Evolutionary conservation across 306 rosid species (phyloP), one percentile per base, ranked within the genome.

Genomic region (Comarum palustre): DNA sequence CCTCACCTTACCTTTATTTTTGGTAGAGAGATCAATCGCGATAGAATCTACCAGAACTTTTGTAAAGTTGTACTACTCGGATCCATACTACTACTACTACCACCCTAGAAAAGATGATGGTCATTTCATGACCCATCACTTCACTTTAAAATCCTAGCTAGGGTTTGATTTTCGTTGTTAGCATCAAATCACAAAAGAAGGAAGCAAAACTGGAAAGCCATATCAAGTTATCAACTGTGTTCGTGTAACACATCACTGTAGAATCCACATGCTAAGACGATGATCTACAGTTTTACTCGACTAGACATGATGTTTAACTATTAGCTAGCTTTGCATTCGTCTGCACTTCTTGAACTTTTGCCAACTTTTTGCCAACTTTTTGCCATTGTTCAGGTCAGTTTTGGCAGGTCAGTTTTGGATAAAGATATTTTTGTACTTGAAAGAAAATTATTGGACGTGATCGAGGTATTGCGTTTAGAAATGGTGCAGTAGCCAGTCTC

Each of bases 321-420:
- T 51, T 51, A 16, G 55, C 66, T 60, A 71, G 78, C 36, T 43
- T 72, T 62, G 64, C 38, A 45, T 29, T 39, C 45, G 67, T 66
- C 25, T 57, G 73, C 48, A 24, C 45, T 2, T 63, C 12, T 20
- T 51, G 25, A 51, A 25, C n/a, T 19, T 19, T 41, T 38, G 19
- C 43, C 41, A 14, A 29, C 38, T 0, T 38, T 38, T 38, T 38
- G 34, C 34, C 34, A 31, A 31, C 50, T 20, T 27, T 69, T 71
- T 31, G n/a, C 22, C 15, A 25, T 16, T 42, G 73, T 43, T 71
- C 54, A 20, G 27, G 43, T 46, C 63, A 10, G 17, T 10, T 68
- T 67, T 4, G 66, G 66, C 51, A 29, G 34, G 51, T 45, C 62
- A 9, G 22, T 9, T 67, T 68, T 5, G 68, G 67, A 25, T 45